Evolutionary conservation across 768 basidiomycete species (phyloP).

Genomic region (Rhizopogon roseolus): DNA sequence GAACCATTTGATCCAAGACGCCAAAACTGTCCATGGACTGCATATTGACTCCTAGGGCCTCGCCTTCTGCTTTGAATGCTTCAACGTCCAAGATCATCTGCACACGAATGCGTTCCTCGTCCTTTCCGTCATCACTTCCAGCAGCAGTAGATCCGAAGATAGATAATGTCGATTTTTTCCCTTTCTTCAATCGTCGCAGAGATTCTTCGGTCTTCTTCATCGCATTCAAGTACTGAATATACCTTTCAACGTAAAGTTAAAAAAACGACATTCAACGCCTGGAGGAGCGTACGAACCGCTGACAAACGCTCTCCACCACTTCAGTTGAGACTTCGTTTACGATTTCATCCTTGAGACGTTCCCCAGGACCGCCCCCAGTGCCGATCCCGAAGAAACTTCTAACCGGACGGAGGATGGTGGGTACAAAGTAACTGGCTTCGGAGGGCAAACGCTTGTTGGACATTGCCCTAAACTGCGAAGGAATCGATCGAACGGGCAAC

Average conservation of each 20-base stretch:
- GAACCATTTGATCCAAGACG: constrained; percentile 57
- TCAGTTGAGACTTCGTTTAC: constrained; percentile 48
- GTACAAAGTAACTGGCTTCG: constrained; percentile 85
- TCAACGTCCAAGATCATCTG: constrained; percentile 87
- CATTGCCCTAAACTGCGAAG: constrained; percentile 86
- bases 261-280: background rate
- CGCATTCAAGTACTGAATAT: constrained; percentile 70
- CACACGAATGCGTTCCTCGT: constrained; percentile 81
- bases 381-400: constrained; percentile 67
- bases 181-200: constrained; percentile 79
- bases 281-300: constrained; percentile 39
- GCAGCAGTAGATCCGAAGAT: constrained; percentile 59
- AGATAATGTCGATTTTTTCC: constrained; percentile 74
- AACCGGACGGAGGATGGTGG: constrained; percentile 74
- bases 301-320: constrained; percentile 68
- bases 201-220: constrained; percentile 95
- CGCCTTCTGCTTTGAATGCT: constrained; percentile 76
- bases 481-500: constrained; percentile 80
- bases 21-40: constrained; percentile 46
- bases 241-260: constrained; percentile 38
- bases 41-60: constrained; percentile 62
- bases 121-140: constrained; percentile 59
- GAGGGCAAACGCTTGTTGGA: constrained; percentile 64
- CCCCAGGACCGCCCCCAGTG: constrained; percentile 54
- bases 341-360: constrained; percentile 49